Evolutionary conservation across 352 stramenopile genomes (phyloP), one percentile per base, ranked within the genome.

Genomic region (Pythium apleroticum): DNA sequence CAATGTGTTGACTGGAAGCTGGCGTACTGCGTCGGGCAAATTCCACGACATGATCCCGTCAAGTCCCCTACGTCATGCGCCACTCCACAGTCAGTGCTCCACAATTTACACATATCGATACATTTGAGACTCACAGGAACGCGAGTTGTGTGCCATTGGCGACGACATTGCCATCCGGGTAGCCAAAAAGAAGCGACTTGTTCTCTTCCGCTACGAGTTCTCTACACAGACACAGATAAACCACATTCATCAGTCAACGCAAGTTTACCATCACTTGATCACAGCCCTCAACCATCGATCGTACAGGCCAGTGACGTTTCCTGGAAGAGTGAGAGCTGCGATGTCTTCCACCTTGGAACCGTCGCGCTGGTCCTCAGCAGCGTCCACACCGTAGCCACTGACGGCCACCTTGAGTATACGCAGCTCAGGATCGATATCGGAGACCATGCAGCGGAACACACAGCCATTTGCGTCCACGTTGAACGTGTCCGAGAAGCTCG

Each of bases 291-390:
- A 15, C 9, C 10, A 43, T 6, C 14, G 20, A 7, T 52, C 31
- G n/a, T 37, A 64, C 57, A 64, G 46, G 17, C 57, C 46, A 7
- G 57, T 52, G 43, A 56, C 14, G 22, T 64, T 64, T 15, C 25
- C 31, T 15, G 57, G 57, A 4, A 64, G 31, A 8, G 30, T 49
- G 31, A 64, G 57, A 11, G 57, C 45, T 46, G 57, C 57, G 24
- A 64, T 52, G 17, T 64, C 57, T 39, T 56, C 57, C 1, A 57
- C 35, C n/a, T 24, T 41, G 6, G 57, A 39, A 3, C 10, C 31
- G 20, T 46, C 57, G 17, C 57, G 43, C 20, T 50, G n/a, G 43
- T 28, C 20, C 17, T 50, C 43, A 27, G n/a, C 8, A 15, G 15
- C 11, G 12, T 28, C 43, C n/a, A 50, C 43, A 5, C 20, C n/a